Evolutionary conservation across 2,329 filamentous ascomycete genomes (phyloP), one percentile per base, ranked within the genome.

Genomic region (Penicillium sp.): DNA sequence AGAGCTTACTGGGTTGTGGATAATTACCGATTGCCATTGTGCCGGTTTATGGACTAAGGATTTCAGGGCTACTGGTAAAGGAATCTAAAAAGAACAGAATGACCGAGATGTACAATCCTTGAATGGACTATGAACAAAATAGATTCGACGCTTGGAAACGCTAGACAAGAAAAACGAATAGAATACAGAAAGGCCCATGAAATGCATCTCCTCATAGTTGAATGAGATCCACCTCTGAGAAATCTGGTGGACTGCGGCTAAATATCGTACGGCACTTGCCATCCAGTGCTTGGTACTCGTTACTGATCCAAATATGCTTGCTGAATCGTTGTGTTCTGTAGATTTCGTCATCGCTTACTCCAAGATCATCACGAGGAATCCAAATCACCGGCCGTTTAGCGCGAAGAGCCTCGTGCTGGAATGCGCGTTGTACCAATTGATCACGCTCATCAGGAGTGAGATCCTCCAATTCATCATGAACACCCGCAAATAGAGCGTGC

Each of bases 381-480:
- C 94, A 99, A 25, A 99, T 87, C 0, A 90, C 90, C 0, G 94
- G 94, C 51, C 92, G 83, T 50, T 89, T 85, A 1, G 92, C 90
- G 8, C 94, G 86, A 35, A 97, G 80, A 0, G 94, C 94, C 31
- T 87, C 87, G 69, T 99, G 94, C 75, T 92, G 88, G 74, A 99
- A 99, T 0, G 93, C 92, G 66, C 92, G 88, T 52, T 88, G 88
- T 12, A 94, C 89, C 37, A 97, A 84, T 55, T 86, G 81, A 69
- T 97, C 92, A 65, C 94, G 84, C 71, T 97, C 91, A 18, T 93
- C 90, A 0, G 92, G 90, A 1, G 90, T 94, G 47, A 99, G 80
- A 69, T 99, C 94, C 72, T 97, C 93, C 60, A 99, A 87, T 77
- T 96, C 92, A 68, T 97, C 93, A 62, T 93, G 87, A 66, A 92